Conservation (phyloP, 2,329 filamentous ascomycete genomes). For the Exophiala lecanii-corni region DNA sequence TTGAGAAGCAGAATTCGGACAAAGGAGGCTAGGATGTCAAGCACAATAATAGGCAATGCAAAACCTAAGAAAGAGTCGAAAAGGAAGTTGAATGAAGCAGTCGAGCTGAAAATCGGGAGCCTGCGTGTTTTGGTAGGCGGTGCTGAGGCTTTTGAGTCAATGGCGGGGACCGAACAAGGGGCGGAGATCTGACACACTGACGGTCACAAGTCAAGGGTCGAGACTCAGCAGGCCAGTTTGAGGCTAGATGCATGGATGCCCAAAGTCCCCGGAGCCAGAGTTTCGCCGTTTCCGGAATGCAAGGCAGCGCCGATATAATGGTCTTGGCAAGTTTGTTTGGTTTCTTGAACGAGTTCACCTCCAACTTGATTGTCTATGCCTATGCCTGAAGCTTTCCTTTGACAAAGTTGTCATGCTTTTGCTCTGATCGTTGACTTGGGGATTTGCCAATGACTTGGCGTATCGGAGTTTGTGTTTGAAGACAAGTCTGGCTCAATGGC, state of each 20-base stretch:
- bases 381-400: too few species aligned
- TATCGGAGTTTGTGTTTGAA: too few species aligned
- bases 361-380: too few species aligned
- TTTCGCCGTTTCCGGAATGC: slow-evolving; percentile 1
- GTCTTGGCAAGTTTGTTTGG: slow-evolving; percentile 8
- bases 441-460: too few species aligned
- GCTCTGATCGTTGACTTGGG: too few species aligned
- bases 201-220: not conserved
- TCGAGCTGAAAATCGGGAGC: slow-evolving; percentile 23
- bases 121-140: slow-evolving; percentile 14
- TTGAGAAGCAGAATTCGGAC: too few species aligned
- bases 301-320: not conserved
- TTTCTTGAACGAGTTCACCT: not conserved
- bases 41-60: too few species aligned
- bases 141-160: slow-evolving; percentile 6
- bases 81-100: slow-evolving; percentile 8
- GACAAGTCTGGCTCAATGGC: slow-evolving; percentile 32
- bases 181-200: slow-evolving; percentile 5
- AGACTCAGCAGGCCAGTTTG: not conserved
- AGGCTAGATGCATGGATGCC: not conserved
- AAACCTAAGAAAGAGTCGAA: slow-evolving; percentile 1
- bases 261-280: not conserved
- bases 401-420: too few species aligned
- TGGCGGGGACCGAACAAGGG: slow-evolving; percentile 3
- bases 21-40: too few species aligned